phyloP scores from a whole-genome alignment of 768 basidiomycete genomes.

The Lactarius pseudohatsudake region DNA sequence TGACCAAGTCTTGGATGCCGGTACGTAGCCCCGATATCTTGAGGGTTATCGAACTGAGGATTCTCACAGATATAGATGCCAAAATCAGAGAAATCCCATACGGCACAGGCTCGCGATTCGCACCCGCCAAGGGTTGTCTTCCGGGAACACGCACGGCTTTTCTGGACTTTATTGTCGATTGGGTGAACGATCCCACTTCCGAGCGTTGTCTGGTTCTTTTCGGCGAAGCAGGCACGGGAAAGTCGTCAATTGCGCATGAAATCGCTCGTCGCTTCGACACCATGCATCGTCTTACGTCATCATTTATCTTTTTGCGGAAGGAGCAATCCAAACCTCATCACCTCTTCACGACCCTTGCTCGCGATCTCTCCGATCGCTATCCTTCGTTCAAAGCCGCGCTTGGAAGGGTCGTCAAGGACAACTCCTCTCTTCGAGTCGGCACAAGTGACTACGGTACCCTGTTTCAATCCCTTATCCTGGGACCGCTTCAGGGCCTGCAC shows the following conservation, averaged over 20 bases:
- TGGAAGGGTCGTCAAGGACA: neutral
- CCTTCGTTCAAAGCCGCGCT: neutral
- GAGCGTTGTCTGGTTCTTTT: neutral
- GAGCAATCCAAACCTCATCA: neutral
- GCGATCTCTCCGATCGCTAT: neutral
- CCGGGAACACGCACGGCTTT: neutral
- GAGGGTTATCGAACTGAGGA: neutral
- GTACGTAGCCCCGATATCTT: neutral
- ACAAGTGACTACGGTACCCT: neutral
- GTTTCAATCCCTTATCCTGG: neutral
- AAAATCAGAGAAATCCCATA: neutral
- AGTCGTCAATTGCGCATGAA: neutral
- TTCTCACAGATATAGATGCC: neutral
- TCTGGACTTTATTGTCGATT: neutral
- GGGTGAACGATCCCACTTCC: neutral
- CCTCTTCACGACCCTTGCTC: slow-evolving; percentile 3
- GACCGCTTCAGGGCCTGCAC: neutral
- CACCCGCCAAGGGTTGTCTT: neutral
- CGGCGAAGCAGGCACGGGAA: neutral
- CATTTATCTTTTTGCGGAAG: neutral
- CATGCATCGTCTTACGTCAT: neutral
- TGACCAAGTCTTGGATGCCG: neutral
- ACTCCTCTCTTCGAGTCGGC: neutral
- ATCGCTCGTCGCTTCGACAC: neutral
- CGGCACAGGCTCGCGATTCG: neutral